Base-by-base conservation (phyloP, 306 rosid genomes). In the Lithocarpus polystachyus region DNA sequence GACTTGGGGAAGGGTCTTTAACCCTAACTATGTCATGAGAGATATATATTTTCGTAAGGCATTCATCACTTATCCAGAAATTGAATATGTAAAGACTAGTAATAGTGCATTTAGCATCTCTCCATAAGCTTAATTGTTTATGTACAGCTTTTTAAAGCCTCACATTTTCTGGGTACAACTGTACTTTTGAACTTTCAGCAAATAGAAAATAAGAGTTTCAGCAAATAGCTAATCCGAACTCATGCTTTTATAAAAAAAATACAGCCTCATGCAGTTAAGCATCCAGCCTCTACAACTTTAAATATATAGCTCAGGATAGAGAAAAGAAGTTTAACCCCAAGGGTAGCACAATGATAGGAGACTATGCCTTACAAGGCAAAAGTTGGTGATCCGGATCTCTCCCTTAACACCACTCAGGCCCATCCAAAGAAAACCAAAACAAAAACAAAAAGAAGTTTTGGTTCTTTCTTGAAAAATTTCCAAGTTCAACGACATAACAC, bases 401-500 rank as follows among this genome's bases (percentile, higher is more conserved):
- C n/a, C 20, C n/a, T 62, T 28, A 4, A 40, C 8, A 61, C 37
- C 28, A 15, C 29, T 26, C 8, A 24, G 69, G 69, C 40, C 40
- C 69, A 3, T 5, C 29, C 40, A 48, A 48, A 48, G 53, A 48
- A 48, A 12, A 48, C 53, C 53, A 48, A 48, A 2, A 11, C 3
- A 14, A 26, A 14, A 62, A 5, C 5, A 14, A 20, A 59, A 59
- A 71, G 9, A 48, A 12, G 40, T 24, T 20, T 71, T 45, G 18
- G 17, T 72, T 60, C n/a, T 22, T 60, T 28, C 19, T n/a, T 28
- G 6, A 19, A 56, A 48, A 51, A 2, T 31, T 22, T 19, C 67
- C 15, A 4, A 37, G 54, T 53, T 74, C 76, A 71, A 80, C 78
- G 60, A 48, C 51, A n/a, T 77, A 75, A 33, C 71, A 5, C 77